These are phyloP conservation scores for Zoysia matrella DNA, from an alignment of 202 grass and related monocot genomes.

Conservation along the genomic window DNA sequence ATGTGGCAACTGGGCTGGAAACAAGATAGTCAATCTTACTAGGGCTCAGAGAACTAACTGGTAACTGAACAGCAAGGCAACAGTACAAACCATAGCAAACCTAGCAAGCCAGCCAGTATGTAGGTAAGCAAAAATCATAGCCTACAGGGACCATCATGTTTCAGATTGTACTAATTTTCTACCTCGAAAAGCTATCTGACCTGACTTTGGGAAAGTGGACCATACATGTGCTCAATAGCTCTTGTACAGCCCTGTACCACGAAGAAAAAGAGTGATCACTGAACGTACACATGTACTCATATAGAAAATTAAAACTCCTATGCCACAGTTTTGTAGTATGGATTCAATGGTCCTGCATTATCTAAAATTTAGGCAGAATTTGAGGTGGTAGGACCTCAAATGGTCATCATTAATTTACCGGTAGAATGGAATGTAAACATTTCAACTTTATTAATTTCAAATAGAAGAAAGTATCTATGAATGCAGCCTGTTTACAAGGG, in stretches of 20 bases:
- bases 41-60: not conserved
- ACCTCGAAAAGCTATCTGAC: not conserved
- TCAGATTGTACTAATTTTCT: not conserved
- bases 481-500: not conserved
- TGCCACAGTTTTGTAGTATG: slow-evolving; percentile 1
- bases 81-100: not conserved
- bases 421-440: not conserved
- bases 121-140: not conserved
- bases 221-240: slow-evolving; percentile 4
- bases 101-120: not conserved
- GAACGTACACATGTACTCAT: not conserved
- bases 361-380: not conserved
- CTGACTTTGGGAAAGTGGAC: slow-evolving; percentile 4
- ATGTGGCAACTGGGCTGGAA: not conserved
- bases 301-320: not conserved
- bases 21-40: slow-evolving; percentile 8
- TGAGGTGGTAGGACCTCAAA: not conserved
- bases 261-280: slow-evolving; percentile 3
- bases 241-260: not conserved
- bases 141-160: not conserved
- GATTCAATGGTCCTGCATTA: not conserved
- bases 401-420: not conserved
- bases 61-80: not conserved
- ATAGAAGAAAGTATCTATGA: not conserved
- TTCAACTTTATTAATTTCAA: not conserved